Evolutionary conservation across 2,329 filamentous ascomycete genomes (phyloP), one percentile per base, ranked within the genome.

Genomic region (Stachybotrys echinatus): DNA sequence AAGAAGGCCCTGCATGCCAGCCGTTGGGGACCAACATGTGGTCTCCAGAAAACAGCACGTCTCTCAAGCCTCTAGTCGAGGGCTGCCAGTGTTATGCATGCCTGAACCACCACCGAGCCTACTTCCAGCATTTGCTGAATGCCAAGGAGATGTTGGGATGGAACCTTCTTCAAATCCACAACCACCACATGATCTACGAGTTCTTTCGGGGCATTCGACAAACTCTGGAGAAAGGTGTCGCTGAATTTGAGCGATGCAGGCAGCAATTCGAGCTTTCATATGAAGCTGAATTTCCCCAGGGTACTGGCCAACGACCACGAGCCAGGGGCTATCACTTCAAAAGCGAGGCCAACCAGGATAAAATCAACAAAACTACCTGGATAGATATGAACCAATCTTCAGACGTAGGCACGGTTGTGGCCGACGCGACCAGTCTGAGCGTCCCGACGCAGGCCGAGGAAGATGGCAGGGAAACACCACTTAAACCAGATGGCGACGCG

Each of bases 111-210:
- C 90, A 96, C 68, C 77, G 86, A 46, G 92, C 94, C 0, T 99
- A 89, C 67, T 63, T 99, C 34, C 87, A 91, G 56, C 94, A 99
- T 66, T 77, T 97, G 1, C 80, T 99, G 6, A 78, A 83, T 44
- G 91, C 94, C 1, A 95, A 92, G 63, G 94, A 99, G 69, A 97
- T 99, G 94, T 82, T 96, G 5, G 92, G 87, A 21, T 99, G 94
- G 94, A 88, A 87, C 0, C 76, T 99, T 7, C 76, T 99, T 7
- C 92, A 97, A 66, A 79, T 96, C 4, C 94, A 99, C 71, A 99
- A 99, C 65, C 85, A 95, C 65, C 77, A 84, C 53, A 71, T 87
- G 7, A 68, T 95, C 48, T 77, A 81, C 43, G 61, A 71, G 0
- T 96, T 97, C 72, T 96, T 97, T 66, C 67, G 73, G 0, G 79